Percentiles rank a stretch among this genome's conserved stretches.
phyloP scores from a whole-genome alignment of 163 green algal genomes.

The Scenedesmus sp. region DNA sequence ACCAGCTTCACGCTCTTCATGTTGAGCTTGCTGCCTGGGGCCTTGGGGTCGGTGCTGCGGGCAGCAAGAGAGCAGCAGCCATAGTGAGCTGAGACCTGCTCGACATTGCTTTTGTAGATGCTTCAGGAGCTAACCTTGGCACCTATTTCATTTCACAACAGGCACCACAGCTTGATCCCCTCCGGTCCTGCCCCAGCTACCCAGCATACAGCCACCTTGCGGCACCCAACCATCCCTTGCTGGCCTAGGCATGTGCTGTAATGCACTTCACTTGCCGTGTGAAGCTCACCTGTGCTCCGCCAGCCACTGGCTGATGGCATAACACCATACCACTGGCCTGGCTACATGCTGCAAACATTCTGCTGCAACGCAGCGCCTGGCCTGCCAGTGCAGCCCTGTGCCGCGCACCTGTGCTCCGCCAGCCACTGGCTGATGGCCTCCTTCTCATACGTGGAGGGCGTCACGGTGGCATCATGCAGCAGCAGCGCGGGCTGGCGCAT shows the following conservation, averaged over 20 bases:
- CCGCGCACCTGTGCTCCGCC: constrained; percentile 5
- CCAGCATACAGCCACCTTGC: no score
- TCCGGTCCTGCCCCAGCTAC: no score
- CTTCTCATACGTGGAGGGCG: constrained; percentile 30
- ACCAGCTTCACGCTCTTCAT: constrained; percentile 47
- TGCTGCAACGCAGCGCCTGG: no score
- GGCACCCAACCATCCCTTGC: no score
- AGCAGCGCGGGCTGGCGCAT: constrained; percentile 51
- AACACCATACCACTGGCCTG: no score
- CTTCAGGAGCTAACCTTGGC: no score
- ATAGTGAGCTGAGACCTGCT: no score
- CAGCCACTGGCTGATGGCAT: constrained; percentile 44
- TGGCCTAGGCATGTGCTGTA: no score
- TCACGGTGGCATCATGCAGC: constrained; percentile 3
- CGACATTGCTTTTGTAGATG: no score
- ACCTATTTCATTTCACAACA: no score
- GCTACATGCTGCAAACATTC: no score
- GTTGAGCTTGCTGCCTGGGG: not conserved
- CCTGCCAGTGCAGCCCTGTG: not conserved
- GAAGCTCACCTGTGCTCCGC: not conserved
- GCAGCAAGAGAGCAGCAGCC: not conserved
- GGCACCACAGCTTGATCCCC: no score
- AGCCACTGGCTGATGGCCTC: constrained; percentile 49
- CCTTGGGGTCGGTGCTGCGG: constrained; percentile 45
- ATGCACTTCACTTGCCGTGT: not conserved